Evolutionary conservation across 2,329 filamentous ascomycete genomes (phyloP).

Genomic region (Rasamsonia emersonii): DNA sequence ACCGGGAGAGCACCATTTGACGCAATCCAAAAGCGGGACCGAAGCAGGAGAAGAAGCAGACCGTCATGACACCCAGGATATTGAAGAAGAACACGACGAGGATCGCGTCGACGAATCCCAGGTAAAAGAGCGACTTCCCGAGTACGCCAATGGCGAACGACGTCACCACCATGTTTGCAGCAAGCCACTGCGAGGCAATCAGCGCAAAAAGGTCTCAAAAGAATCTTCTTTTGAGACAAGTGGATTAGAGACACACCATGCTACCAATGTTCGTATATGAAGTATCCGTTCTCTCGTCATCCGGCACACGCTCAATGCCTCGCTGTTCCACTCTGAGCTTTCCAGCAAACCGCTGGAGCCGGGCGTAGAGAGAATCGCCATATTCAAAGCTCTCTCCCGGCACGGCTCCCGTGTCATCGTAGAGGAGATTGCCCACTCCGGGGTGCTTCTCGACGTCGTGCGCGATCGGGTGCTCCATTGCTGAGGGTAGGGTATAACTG

Average conservation of each 20-base stretch:
- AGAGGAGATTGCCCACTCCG: too few species aligned
- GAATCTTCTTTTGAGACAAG: too few species aligned
- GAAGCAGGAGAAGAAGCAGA: slow-evolving; percentile 70
- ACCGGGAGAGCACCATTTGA: slow-evolving; percentile 72
- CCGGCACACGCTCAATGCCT: slow-evolving; percentile 66
- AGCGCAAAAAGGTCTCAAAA: too few species aligned
- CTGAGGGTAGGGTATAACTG: too few species aligned
- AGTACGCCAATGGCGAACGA: slow-evolving; percentile 69
- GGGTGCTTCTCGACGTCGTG: too few species aligned
- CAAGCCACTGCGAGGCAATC: slow-evolving; percentile 53
- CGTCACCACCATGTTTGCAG: slow-evolving; percentile 69
- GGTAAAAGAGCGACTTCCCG: slow-evolving; percentile 56
- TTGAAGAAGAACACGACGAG: slow-evolving; percentile 69
- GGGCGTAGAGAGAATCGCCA: slow-evolving; percentile 48
- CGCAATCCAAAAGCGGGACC: slow-evolving; percentile 65
- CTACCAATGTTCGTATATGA: slow-evolving; percentile 60
- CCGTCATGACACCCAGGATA: slow-evolving; percentile 60
- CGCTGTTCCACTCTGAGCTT: slow-evolving; percentile 62
- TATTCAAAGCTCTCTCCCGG: slow-evolving; percentile 52
- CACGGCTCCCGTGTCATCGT: too few species aligned
- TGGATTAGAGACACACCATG: slow-evolving; percentile 46
- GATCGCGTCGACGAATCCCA: slow-evolving; percentile 66
- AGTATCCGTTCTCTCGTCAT: slow-evolving; percentile 57
- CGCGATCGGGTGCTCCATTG: too few species aligned
- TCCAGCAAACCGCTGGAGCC: slow-evolving; percentile 53